A percentile compares a stretch with the other conserved stretches of the same genome.
Conservation (phyloP, 1,139 yeast genomes). For the Yamadazyma membranifaciens region DNA sequence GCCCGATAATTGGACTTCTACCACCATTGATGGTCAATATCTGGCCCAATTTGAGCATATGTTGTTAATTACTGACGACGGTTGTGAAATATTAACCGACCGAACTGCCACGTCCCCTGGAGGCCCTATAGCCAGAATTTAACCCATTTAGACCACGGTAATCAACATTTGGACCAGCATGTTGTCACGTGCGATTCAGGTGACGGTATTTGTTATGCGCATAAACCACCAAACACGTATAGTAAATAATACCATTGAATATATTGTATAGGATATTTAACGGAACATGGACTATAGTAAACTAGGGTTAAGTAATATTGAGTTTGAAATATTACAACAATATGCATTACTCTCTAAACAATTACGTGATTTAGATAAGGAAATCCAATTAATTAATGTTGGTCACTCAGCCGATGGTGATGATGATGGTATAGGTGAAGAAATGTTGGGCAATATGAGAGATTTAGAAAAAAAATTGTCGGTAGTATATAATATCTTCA, state of each 20-base stretch:
- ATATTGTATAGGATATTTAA: background rate
- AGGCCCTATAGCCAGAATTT: conserved; percentile 70
- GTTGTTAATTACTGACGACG: conserved; percentile 85
- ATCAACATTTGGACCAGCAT: too few species aligned
- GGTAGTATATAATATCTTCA: conserved; percentile 62
- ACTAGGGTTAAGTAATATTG: conserved; percentile 34
- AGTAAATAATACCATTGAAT: background rate
- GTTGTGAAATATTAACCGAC: conserved; percentile 88
- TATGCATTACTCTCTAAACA: conserved; percentile 49
- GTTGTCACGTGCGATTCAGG: too few species aligned
- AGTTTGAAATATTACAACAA: conserved; percentile 41
- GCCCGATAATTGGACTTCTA: conserved; percentile 99
- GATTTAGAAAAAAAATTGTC: conserved; percentile 64
- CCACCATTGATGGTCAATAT: conserved; percentile 80
- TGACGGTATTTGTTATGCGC: too few species aligned
- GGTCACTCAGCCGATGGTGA: background rate
- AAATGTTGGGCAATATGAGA: conserved; percentile 49
- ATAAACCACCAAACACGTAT: conserved; percentile 4
- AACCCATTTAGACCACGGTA: too few species aligned
- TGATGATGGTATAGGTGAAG: conserved; percentile 14
- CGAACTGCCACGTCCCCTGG: conserved; percentile 82
- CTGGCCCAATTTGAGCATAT: conserved; percentile 97
- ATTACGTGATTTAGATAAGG: conserved; percentile 32
- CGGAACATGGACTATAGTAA: conserved; percentile 27
- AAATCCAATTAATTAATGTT: conserved; percentile 20